These are phyloP conservation scores for Globisporangium canariense DNA, from an alignment of 352 stramenopile genomes.

Conservation along the genomic window DNA sequence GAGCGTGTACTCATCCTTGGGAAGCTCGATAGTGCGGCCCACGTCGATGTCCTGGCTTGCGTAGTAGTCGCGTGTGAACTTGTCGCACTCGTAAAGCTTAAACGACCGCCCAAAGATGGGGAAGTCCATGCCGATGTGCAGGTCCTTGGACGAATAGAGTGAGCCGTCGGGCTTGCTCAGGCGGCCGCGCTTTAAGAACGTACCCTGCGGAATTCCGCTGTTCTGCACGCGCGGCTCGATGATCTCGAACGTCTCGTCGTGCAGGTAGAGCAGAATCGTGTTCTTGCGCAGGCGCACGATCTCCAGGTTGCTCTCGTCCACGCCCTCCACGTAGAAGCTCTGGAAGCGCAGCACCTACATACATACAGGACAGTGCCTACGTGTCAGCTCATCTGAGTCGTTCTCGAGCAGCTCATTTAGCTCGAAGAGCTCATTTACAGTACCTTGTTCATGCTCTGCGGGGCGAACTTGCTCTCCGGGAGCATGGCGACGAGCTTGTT, in stretches of 20 bases:
- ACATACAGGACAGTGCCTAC: too few relatives aligned
- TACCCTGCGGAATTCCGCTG: constrained; percentile 85
- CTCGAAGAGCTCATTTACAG: neutral
- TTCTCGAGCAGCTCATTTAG: neutral
- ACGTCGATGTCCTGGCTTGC: constrained; percentile 37
- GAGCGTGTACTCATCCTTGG: constrained; percentile 80
- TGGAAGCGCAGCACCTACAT: constrained; percentile 75
- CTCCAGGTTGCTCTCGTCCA: constrained; percentile 83
- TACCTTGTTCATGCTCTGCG: constrained; percentile 70
- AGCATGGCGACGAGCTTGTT: constrained; percentile 33
- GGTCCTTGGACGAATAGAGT: constrained; percentile 46
- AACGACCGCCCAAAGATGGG: constrained; percentile 74
- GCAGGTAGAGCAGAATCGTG: constrained; percentile 78
- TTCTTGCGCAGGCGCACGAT: constrained; percentile 69
- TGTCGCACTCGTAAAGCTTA: constrained; percentile 74
- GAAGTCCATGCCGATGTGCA: constrained; percentile 69
- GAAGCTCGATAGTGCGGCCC: constrained; percentile 47
- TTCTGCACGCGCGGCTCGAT: constrained; percentile 79
- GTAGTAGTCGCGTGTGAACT: constrained; percentile 73
- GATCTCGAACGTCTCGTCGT: constrained; percentile 89
- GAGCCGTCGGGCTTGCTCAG: constrained; percentile 54
- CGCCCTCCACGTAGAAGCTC: constrained; percentile 79
- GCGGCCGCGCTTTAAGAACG: constrained; percentile 79
- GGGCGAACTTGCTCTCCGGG: constrained; percentile 74
- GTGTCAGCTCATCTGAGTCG: neutral